Evolutionary conservation across 2,329 filamentous ascomycete species (phyloP), one percentile per base, ranked within the genome.

Genomic region (Cercospora sp.): DNA sequence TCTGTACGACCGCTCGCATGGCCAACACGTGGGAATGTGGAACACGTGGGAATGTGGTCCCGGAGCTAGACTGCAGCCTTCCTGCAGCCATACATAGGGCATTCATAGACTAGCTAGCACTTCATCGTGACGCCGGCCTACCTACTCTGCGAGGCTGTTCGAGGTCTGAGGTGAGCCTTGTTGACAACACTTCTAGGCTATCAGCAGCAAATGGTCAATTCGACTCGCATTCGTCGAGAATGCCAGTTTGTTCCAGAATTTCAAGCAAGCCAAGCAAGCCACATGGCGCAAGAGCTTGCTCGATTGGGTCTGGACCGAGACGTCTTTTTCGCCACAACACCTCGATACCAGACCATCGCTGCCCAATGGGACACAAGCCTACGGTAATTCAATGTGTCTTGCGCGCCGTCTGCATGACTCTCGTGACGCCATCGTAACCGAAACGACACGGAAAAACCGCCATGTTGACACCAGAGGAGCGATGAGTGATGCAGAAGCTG

Each of bases 1-100:
- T 42, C 48, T 57, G 62, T 64, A 64, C 62, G 33, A 64, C 62
- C 39, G 36, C 23, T 9, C 51, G 36, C 62, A 45, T 64, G 62
- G 62, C 51, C 20, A 58, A 13, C 62, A 64, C 53, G 62, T 64
- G 62, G 51, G 51, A 5, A 18, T 23, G 31, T 42, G 26, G 48
- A 58, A 13, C 62, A 64, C 53, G 62, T 64, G 62, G 51, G 51
- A 5, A 18, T 23, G 31, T 42, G 26, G 48, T 64, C 45, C 62
- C 51, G 31, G 36, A 42, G 62, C 51, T 64, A 58, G 62, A 42
- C 23, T 57, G 13, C 53, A 57, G 53, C 53, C 48, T 53, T 53
- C 26, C 48, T 53, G 48, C 48, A 53, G 26, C 48, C 48, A 53
- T 53, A 20, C 48, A 42, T 42, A 42, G 36, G 36, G 16, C 42